Evolutionary conservation across 2,329 filamentous ascomycete species (phyloP), one percentile per base, ranked within the genome.

Genomic region (Aspergillus nomiae): DNA sequence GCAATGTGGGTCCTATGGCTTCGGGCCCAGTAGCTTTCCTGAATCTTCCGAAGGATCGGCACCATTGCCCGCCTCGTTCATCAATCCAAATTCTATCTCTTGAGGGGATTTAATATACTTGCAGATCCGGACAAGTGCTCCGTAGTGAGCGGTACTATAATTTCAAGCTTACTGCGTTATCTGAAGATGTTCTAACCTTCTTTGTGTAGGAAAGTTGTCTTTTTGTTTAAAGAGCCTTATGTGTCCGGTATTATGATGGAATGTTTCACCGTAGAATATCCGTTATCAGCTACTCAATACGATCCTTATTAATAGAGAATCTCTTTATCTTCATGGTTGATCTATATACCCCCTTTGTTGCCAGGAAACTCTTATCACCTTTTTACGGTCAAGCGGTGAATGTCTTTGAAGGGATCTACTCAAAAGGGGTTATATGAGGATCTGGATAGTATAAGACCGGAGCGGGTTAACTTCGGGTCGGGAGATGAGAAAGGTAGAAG

Each of bases 11-110:
- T 7, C 51, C 32, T 36, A n/a, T 6, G 28, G 32, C 26, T 36
- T 54, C 10, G 30, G 51, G 51, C 51, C 10, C 30, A 53, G 30
- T 54, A 24, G 12, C 51, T 21, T 54, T 54, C 51, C 51, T 55
- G 32, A 55, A 55, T 24, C n/a, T 36, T 26, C 51, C 51, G 51
- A 55, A 41, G 32, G 51, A 55, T 55, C 51, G 51, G 51, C 34
- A 38, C 51, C 21, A 53, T 14, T 32, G 32, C 50, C 50, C 30
- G 30, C 51, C 24, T 34, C 21, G 7, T 54, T 55, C 21, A 38
- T 38, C 21, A 38, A 55, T 19, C 24, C 24, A 34, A 19, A 55
- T 55, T 55, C 32, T 36, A 16, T 24, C 34, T 55, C n/a, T 55
- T 30, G n/a, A 51, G 48, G 28, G 48, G 16, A 51, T 32, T 51